Evolutionary conservation across 1,139 yeast species (phyloP).

Genomic region (Magnusiomyces paraingens): DNA sequence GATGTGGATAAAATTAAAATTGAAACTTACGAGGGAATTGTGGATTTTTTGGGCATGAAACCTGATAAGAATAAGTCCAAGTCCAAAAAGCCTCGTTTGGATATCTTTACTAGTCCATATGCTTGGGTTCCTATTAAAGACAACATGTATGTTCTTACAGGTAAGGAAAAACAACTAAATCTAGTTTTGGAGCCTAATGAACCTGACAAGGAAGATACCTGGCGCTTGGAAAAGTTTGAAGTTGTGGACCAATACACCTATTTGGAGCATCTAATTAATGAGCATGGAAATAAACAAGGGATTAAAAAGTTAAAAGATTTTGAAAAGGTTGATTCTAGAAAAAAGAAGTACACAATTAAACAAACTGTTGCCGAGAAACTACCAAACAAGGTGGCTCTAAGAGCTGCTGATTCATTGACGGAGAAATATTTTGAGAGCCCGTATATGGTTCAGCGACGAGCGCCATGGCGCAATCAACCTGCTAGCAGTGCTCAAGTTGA

Average conservation of each 20-base stretch:
- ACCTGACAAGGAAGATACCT: not conserved
- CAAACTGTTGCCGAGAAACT: conserved; percentile 15
- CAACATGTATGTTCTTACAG: not conserved
- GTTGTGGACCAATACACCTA: not conserved
- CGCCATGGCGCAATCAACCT: conserved; percentile 24
- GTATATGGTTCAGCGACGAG: conserved; percentile 17
- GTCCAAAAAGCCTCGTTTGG: not conserved
- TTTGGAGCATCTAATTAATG: not conserved
- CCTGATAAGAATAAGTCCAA: not conserved
- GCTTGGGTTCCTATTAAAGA: not conserved
- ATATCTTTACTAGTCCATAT: not conserved
- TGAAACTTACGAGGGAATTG: not conserved
- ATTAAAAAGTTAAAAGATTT: not conserved
- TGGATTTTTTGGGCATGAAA: not conserved
- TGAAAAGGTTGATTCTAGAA: conserved; percentile 1
- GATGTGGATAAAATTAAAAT: not conserved
- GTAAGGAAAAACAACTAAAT: conserved; percentile 1
- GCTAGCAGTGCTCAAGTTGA: conserved; percentile 19
- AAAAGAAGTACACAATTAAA: conserved; percentile 6
- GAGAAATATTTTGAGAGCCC: conserved; percentile 14
- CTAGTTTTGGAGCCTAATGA: conserved; percentile 4
- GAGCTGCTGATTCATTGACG: conserved; percentile 23
- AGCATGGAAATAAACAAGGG: not conserved
- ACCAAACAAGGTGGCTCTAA: conserved; percentile 19
- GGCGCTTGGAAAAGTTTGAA: not conserved